A percentile compares a stretch with the other conserved stretches of the same genome.
Conservation (phyloP, 2,329 filamentous ascomycete genomes). For the Fusarium sp. region DNA sequence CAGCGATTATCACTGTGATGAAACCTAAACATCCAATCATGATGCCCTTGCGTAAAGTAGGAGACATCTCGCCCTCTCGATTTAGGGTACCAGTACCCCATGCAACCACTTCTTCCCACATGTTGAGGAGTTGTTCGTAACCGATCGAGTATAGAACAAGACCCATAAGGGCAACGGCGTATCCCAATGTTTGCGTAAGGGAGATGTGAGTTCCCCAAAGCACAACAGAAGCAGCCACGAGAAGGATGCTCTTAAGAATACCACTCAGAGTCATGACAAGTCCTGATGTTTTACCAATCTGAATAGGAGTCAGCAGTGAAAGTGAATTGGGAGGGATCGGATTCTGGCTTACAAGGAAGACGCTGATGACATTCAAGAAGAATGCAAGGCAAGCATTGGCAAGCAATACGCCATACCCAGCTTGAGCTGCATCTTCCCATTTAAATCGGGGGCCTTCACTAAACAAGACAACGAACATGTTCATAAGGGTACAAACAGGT, state of each 20-base stretch:
- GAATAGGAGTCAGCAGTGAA: slow-evolving; percentile 14
- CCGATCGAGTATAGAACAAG: slow-evolving; percentile 60
- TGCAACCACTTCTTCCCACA: slow-evolving; percentile 30
- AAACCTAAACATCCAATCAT: slow-evolving; percentile 39
- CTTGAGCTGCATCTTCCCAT: slow-evolving; percentile 69
- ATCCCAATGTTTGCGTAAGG: slow-evolving; percentile 78
- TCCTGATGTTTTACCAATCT: slow-evolving; percentile 90
- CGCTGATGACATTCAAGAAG: slow-evolving; percentile 81
- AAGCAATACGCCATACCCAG: slow-evolving; percentile 73
- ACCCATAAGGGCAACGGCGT: slow-evolving; percentile 71
- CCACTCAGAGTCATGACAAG: slow-evolving; percentile 87
- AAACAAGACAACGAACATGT: slow-evolving; percentile 74
- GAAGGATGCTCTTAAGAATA: slow-evolving; percentile 87
- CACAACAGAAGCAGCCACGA: slow-evolving; percentile 78
- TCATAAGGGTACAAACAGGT: slow-evolving; percentile 84
- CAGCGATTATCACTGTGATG: slow-evolving; percentile 40
- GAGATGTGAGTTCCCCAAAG: slow-evolving; percentile 81
- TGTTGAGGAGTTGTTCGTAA: slow-evolving; percentile 47
- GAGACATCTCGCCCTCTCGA: slow-evolving; percentile 33
- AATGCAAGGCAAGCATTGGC: slow-evolving; percentile 83
- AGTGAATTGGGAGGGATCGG: background rate
- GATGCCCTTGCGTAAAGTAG: slow-evolving; percentile 33
- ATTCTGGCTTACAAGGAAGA: slow-evolving; percentile 75
- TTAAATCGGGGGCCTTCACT: slow-evolving; percentile 74
- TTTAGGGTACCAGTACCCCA: slow-evolving; percentile 41